Conservation (phyloP, 2,329 filamentous ascomycete species). For the Lasiodiplodia hormozganensis region DNA sequence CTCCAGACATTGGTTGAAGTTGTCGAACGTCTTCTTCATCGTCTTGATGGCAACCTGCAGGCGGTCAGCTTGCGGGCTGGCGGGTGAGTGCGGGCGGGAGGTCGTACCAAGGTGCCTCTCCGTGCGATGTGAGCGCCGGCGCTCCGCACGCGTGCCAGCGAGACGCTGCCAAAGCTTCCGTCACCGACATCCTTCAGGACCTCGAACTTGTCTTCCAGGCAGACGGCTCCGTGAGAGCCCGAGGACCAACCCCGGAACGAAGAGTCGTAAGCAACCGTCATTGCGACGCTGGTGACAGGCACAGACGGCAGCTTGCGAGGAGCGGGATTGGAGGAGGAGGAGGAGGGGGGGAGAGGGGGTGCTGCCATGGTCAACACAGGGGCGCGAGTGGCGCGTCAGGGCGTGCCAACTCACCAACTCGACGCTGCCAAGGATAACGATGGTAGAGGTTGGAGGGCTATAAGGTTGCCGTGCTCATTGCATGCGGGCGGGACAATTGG, state of each 20-base stretch:
- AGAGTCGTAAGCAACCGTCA: constrained; percentile 79
- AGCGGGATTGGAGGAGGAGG: constrained; percentile 7
- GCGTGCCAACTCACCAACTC: constrained; percentile 26
- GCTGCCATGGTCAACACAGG: constrained; percentile 22
- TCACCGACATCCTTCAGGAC: constrained; percentile 98
- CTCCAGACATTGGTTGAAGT: constrained; percentile 86
- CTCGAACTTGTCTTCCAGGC: constrained; percentile 92
- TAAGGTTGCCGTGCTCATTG: constrained; percentile 36
- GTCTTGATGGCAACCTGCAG: constrained; percentile 95
- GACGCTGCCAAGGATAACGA: constrained; percentile 23
- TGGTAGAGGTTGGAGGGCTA: constrained; percentile 20
- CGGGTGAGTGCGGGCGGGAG: constrained; percentile 8
- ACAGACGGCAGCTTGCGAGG: constrained; percentile 14
- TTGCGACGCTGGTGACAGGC: constrained; percentile 52
- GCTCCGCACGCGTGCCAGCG: constrained; percentile 86
- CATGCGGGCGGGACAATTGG: constrained; percentile 30
- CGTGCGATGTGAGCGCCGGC: constrained; percentile 88
- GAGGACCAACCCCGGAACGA: constrained; percentile 70
- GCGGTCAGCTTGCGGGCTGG: not conserved
- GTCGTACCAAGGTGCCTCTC: constrained; percentile 86
- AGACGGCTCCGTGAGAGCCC: constrained; percentile 56
- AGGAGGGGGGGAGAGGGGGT: not conserved
- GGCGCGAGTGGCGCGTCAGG: constrained; percentile 7
- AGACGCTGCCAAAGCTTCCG: constrained; percentile 97
- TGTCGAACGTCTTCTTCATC: constrained; percentile 99